These are phyloP conservation scores for Micromonas commoda DNA, from an alignment of 139 green algal species.

Conservation along the genomic window DNA sequence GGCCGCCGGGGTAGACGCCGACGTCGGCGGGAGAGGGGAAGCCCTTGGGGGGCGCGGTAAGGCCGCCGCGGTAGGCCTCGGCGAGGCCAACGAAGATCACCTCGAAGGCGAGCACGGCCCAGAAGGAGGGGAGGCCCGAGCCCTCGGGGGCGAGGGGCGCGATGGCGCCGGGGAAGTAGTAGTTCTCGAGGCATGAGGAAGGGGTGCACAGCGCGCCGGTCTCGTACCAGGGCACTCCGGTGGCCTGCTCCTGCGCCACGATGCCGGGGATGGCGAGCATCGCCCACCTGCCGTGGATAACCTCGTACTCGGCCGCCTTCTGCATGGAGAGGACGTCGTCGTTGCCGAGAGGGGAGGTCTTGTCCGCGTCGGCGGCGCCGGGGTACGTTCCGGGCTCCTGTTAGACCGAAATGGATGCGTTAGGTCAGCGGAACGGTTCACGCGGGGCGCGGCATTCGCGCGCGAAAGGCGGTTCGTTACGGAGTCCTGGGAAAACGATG, in stretches of 20 bases:
- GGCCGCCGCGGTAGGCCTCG: background rate
- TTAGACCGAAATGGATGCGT: too few relatives aligned
- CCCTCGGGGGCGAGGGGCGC: constrained; percentile 29
- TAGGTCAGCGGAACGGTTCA: too few relatives aligned
- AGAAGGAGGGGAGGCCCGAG: background rate
- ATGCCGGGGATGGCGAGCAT: constrained; percentile 13
- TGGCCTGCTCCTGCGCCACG: constrained; percentile 9
- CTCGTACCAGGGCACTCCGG: constrained; percentile 3
- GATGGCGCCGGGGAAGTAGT: background rate
- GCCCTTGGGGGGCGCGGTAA: background rate
- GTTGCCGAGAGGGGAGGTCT: background rate
- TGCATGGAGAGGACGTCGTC: background rate
- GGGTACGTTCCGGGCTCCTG: constrained; percentile 18
- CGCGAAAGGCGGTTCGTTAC: too few relatives aligned
- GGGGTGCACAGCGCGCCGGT: constrained; percentile 5
- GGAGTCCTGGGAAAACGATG: too few relatives aligned
- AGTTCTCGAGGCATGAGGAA: background rate
- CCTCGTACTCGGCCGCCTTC: constrained; percentile 4
- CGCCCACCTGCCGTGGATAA: constrained; percentile 13
- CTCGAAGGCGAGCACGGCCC: constrained; percentile 42
- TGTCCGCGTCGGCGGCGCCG: background rate
- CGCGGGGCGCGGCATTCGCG: too few relatives aligned
- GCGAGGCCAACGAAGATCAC: constrained; percentile 54
- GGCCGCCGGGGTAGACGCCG: constrained; percentile 58
- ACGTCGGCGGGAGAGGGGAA: background rate